Conservation (phyloP, 2,329 filamentous ascomycete species). For the Leptoxyphium fumago region DNA sequence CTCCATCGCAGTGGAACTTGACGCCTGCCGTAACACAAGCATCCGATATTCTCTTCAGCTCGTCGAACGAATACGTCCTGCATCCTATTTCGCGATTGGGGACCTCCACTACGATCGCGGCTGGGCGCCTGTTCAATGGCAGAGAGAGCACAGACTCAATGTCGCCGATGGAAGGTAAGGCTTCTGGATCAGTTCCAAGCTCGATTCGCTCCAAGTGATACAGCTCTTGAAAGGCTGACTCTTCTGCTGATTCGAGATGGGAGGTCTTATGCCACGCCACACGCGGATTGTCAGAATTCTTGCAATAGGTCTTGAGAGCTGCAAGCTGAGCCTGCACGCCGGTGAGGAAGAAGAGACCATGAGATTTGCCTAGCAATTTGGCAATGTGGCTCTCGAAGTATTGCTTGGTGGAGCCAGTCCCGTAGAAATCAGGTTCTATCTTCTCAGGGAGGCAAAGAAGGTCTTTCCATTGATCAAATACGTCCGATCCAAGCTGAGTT, state of each 20-base stretch:
- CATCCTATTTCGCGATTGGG: constrained; percentile 12
- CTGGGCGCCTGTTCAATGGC: constrained; percentile 5
- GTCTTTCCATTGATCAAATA: constrained; percentile 4
- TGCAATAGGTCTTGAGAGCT: constrained; percentile 8
- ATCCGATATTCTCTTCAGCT: constrained; percentile 8
- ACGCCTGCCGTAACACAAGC: constrained; percentile 7
- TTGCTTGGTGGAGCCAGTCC: constrained; percentile 7
- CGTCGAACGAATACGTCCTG: constrained; percentile 8
- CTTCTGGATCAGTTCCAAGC: constrained; percentile 3
- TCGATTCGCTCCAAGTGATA: constrained; percentile 8
- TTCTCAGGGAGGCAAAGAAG: constrained; percentile 6
- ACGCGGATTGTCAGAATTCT: constrained; percentile 1
- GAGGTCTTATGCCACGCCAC: constrained; percentile 11
- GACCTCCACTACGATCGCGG: constrained; percentile 9
- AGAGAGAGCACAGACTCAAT: constrained; percentile 4
- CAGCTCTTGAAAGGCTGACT: constrained; percentile 4
- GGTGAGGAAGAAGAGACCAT: constrained; percentile 13
- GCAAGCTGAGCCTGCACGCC: constrained; percentile 12
- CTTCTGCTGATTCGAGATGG: constrained; percentile 10
- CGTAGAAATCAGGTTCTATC: constrained; percentile 9
- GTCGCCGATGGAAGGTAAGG: constrained; percentile 7
- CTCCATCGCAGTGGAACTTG: constrained; percentile 10
- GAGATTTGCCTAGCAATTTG: constrained; percentile 7
- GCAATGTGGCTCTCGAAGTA: constrained; percentile 11
- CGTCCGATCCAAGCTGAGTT: constrained; percentile 4